Conservation (phyloP, 106 monocot genomes). For the Cymbidium sinense region DNA sequence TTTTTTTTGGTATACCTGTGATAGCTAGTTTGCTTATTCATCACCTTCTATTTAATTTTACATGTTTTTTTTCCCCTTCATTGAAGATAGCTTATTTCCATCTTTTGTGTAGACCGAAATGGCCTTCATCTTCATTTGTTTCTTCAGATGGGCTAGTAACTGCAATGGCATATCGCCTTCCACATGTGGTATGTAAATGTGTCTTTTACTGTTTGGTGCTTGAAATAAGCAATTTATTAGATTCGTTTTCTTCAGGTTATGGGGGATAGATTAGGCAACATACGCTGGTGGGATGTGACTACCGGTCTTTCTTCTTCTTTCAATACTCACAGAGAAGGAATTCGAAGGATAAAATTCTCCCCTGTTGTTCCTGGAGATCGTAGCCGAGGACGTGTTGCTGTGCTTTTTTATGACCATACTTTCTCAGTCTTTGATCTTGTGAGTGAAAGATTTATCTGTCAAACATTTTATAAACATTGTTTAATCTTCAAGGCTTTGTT, state of each 20-base stretch:
- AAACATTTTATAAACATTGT: neutral
- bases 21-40: neutral
- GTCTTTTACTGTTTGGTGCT: neutral
- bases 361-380: conserved; percentile 93
- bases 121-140: conserved; percentile 89
- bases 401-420: conserved; percentile 93
- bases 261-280: conserved; percentile 94
- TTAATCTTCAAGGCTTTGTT: neutral
- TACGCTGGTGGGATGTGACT: conserved; percentile 99
- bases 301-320: conserved; percentile 92
- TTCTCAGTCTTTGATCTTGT: conserved; percentile 99
- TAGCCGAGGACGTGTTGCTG: conserved; percentile 91
- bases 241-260: conserved; percentile 55
- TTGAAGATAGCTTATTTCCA: neutral
- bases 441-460: conserved; percentile 26
- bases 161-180: conserved; percentile 98
- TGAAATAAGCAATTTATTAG: neutral
- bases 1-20: neutral
- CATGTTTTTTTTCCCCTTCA: neutral
- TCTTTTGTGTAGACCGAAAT: conserved; percentile 67
- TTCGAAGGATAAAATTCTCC: conserved; percentile 97
- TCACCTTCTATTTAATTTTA: neutral
- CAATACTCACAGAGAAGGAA: conserved; percentile 95
- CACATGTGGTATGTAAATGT: conserved; percentile 75
- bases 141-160: conserved; percentile 88